Evolutionary conservation across 192 early-diverging fungal species (phyloP).

Genomic region (Funneliformis mosseae): DNA sequence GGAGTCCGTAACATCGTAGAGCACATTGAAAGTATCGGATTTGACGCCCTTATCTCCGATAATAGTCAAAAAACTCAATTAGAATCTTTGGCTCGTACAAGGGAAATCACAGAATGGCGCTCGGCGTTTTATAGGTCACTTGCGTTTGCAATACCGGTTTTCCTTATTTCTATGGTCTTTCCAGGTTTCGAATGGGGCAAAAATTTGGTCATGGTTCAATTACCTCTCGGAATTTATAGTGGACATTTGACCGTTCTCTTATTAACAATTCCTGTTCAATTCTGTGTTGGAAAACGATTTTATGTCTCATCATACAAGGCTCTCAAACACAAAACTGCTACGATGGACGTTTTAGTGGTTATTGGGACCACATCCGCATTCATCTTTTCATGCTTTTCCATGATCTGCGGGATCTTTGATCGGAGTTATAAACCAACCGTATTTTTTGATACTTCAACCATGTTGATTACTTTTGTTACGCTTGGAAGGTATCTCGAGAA

Average conservation of each 20-base stretch:
- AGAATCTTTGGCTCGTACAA: slow-evolving; percentile 83
- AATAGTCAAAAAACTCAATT: slow-evolving; percentile 72
- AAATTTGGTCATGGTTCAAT: slow-evolving; percentile 37
- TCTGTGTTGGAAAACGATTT: slow-evolving; percentile 82
- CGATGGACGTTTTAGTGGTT: slow-evolving; percentile 94
- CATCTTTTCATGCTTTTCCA: slow-evolving; percentile 76
- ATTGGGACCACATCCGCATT: slow-evolving; percentile 88
- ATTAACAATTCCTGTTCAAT: slow-evolving; percentile 92
- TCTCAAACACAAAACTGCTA: slow-evolving; percentile 79
- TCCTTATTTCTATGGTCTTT: slow-evolving; percentile 76
- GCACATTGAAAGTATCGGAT: slow-evolving; percentile 79
- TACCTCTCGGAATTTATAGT: slow-evolving; percentile 67
- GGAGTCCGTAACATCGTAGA: slow-evolving; percentile 82
- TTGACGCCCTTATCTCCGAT: slow-evolving; percentile 71
- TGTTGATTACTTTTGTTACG: slow-evolving; percentile 91
- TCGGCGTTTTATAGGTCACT: slow-evolving; percentile 64
- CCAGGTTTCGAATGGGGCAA: slow-evolving; percentile 51
- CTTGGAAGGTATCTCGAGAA: slow-evolving; percentile 94
- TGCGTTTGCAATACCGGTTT: slow-evolving; percentile 80
- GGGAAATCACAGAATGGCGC: slow-evolving; percentile 85
- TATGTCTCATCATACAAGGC: slow-evolving; percentile 78
- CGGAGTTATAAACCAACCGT: slow-evolving; percentile 67
- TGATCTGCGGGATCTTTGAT: slow-evolving; percentile 63
- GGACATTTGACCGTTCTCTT: slow-evolving; percentile 67
- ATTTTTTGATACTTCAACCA: slow-evolving; percentile 93